Base-by-base conservation (phyloP, 2,329 filamentous ascomycete species). In the Ampelomyces quisqualis region DNA sequence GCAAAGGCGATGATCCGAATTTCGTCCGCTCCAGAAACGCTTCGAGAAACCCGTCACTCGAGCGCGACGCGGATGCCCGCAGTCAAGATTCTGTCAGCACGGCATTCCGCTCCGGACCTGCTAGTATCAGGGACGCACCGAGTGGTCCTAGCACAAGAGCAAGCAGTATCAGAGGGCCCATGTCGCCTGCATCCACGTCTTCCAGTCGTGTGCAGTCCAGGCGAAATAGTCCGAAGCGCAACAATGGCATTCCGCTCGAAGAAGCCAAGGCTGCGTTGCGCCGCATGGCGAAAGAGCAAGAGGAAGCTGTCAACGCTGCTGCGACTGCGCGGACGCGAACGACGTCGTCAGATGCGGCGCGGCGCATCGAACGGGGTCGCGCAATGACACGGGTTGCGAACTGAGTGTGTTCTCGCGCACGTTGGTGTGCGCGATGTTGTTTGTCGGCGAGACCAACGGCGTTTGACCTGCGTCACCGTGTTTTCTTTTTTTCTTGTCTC, bases 1-100 rank as follows among this genome's bases (percentile, higher is more conserved):
- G 63, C 32, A 64, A 64, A 40, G 57, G 62, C 47, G 67, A 70
- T 41, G 65, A 69, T 26, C 67, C 67, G 7, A 54, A 62, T 11
- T 69, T 64, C 31, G 43, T 57, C 21, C 50, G 51, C 8, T 57
- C 53, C 2, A 51, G 59, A 7, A 52, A 40, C 13, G 53, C 51
- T 19, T 63, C 53, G 3, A 51, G 59, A 7, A 52, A 40, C 13
- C 53, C 51, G 17, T 63, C 59, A 3, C 49, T 51, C 21, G 57
- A 58, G 2, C 52, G 49, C 31, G 53, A 57, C 14, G 15, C 21
- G 33, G 53, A 48, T 34, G 36, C 47, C 20, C 49, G 40, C 11
- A 62, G 59, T 37, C 55, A 64, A 39, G 59, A 66, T n/a, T 65
- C 62, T 1, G 47, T 58, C 13, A 61, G 51, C 38, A 64, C 58